Percentiles rank a stretch among this genome's conserved stretches.
Evolutionary conservation across 2,329 filamentous ascomycete genomes (phyloP).

Genomic region (Teratosphaeria epicoccoides): DNA sequence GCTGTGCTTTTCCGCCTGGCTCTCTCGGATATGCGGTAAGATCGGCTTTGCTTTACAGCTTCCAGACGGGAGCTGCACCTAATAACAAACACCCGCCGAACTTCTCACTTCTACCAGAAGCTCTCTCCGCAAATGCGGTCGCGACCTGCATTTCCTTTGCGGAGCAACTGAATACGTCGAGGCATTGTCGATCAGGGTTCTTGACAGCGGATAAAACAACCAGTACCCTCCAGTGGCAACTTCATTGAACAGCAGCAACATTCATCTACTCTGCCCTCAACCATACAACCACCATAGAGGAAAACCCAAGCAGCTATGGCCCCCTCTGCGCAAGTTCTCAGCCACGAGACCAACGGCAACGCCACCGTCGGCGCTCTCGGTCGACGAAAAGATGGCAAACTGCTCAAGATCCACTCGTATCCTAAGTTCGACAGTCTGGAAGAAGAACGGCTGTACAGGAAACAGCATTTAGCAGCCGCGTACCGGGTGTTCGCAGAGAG

Average conservation of each 20-base stretch:
- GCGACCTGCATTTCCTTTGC: not conserved
- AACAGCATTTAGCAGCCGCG: slow-evolving; percentile 34
- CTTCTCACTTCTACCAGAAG: not conserved
- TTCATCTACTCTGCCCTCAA: not conserved
- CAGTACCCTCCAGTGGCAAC: not conserved
- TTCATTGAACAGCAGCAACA: not conserved
- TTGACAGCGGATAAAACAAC: not conserved
- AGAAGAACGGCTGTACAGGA: slow-evolving; percentile 30
- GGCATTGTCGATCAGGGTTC: not conserved
- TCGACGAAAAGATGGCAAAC: slow-evolving; percentile 35
- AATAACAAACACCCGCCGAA: not conserved
- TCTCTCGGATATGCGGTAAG: not conserved
- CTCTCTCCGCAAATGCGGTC: not conserved
- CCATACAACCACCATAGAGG: not conserved
- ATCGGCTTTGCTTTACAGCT: not conserved
- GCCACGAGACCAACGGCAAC: slow-evolving; percentile 30
- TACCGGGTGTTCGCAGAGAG: slow-evolving; percentile 35
- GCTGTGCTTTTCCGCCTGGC: not conserved
- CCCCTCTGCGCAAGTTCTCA: slow-evolving; percentile 27
- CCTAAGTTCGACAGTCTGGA: slow-evolving; percentile 28
- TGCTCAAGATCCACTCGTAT: slow-evolving; percentile 38
- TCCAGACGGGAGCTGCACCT: not conserved
- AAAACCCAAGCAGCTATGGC: slow-evolving; percentile 22
- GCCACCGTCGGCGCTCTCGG: slow-evolving; percentile 36
- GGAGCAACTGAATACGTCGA: not conserved